A percentile compares a stretch with the other conserved stretches of the same genome.
phyloP scores from a whole-genome alignment of 192 early-diverging fungal genomes.

The Borealophlyctis nickersoniae region DNA sequence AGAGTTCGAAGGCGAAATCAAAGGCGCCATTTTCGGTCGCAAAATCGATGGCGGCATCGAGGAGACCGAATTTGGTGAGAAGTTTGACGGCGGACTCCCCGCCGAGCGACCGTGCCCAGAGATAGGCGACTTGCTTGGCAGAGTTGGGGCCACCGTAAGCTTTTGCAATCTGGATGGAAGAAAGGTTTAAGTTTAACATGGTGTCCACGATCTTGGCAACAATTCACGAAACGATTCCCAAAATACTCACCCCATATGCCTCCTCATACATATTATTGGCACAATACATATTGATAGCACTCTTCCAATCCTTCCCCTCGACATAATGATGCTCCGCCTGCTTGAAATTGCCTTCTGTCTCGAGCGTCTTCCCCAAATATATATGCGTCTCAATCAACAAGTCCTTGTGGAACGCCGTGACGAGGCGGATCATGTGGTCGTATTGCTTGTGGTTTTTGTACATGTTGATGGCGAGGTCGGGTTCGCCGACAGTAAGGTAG shows the following conservation, averaged over 20 bases:
- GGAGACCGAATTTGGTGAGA: constrained; percentile 54
- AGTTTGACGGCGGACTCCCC: constrained; percentile 64
- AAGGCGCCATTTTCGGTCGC: constrained; percentile 65
- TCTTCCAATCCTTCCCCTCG: constrained; percentile 62
- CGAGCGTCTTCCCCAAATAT: constrained; percentile 59
- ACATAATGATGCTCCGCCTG: constrained; percentile 63
- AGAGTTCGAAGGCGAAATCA: constrained; percentile 66
- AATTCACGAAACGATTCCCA: constrained; percentile 1
- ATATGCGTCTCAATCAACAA: constrained; percentile 58
- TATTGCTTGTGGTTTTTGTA: constrained; percentile 69
- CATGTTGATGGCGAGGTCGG: constrained; percentile 69
- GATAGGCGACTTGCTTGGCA: constrained; percentile 64
- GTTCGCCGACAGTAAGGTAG: constrained; percentile 59
- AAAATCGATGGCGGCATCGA: constrained; percentile 66
- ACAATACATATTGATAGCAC: constrained; percentile 68
- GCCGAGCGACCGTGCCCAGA: constrained; percentile 63
- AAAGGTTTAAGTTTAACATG: background rate
- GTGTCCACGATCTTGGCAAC: background rate
- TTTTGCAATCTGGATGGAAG: constrained; percentile 47
- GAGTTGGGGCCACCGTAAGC: constrained; percentile 52
- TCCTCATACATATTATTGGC: constrained; percentile 63
- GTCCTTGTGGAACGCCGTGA: constrained; percentile 61
- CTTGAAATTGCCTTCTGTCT: constrained; percentile 60
- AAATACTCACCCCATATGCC: constrained; percentile 50
- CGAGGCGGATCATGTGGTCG: constrained; percentile 64